Conservation (phyloP, 441 rosid species). For the Erodium trifolium region DNA sequence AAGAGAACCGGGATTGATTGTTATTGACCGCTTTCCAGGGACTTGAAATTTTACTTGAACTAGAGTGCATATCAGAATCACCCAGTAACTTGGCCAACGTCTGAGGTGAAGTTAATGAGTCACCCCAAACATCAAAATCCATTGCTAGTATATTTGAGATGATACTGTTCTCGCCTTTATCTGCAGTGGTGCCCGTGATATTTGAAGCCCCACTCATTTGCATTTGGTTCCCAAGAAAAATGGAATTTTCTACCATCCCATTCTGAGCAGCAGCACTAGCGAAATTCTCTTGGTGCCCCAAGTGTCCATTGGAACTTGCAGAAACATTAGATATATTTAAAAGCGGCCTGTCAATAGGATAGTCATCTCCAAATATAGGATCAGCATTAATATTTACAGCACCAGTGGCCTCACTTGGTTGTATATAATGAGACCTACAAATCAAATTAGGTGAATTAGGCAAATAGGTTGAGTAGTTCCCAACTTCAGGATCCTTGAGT, state of each 20-base stretch:
- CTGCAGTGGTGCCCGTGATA: slow-evolving; percentile 24
- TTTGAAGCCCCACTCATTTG: slow-evolving; percentile 23
- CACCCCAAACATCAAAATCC: slow-evolving; percentile 85
- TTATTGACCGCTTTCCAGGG: slow-evolving; percentile 52
- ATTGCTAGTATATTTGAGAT: slow-evolving; percentile 69
- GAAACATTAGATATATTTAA: slow-evolving; percentile 27
- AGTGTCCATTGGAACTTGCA: slow-evolving; percentile 29
- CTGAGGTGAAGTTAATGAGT: slow-evolving; percentile 56
- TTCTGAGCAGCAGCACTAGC: slow-evolving; percentile 29
- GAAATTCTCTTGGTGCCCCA: slow-evolving; percentile 38
- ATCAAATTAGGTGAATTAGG: slow-evolving; percentile 39
- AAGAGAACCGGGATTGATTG: slow-evolving; percentile 86
- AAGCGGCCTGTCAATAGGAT: slow-evolving; percentile 25
- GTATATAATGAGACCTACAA: slow-evolving; percentile 43
- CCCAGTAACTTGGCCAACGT: slow-evolving; percentile 53
- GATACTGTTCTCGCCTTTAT: slow-evolving; percentile 60
- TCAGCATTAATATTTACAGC: slow-evolving; percentile 27
- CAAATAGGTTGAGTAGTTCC: slow-evolving; percentile 27
- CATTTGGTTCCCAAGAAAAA: slow-evolving; percentile 35
- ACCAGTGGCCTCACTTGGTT: slow-evolving; percentile 32
- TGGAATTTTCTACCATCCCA: slow-evolving; percentile 28
- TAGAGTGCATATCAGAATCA: slow-evolving; percentile 44
- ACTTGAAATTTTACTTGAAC: slow-evolving; percentile 38
- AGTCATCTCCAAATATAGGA: slow-evolving; percentile 29
- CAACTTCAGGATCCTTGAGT: slow-evolving; percentile 54